phyloP scores from a whole-genome alignment of 768 basidiomycete genomes.

The Lactarius evosmus region DNA sequence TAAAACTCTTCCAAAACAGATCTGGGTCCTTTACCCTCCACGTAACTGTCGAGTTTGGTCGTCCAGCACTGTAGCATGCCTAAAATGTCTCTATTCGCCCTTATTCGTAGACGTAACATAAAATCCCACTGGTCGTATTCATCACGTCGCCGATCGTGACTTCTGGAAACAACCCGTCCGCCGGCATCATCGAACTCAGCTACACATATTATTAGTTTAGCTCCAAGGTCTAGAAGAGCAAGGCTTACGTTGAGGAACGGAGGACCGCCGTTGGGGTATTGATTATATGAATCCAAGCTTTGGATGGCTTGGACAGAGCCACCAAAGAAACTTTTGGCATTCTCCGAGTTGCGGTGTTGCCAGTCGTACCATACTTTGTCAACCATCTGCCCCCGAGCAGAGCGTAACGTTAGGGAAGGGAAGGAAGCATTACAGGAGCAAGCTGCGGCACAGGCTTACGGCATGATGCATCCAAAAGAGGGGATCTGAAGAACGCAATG shows the following conservation, averaged over 20 bases:
- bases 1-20: no score
- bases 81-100: no score
- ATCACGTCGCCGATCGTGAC: slow-evolving; percentile 33
- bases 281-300: slow-evolving; percentile 26
- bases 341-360: slow-evolving; percentile 33
- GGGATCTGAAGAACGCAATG: slow-evolving; percentile 31
- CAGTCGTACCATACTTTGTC: slow-evolving; percentile 41
- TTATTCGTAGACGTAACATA: slow-evolving; percentile 40
- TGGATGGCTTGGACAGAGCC: slow-evolving; percentile 34
- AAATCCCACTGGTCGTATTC: slow-evolving; percentile 33
- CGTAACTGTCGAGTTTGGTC: no score
- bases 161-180: slow-evolving; percentile 33
- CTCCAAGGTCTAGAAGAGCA: neutral
- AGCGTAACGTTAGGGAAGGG: neutral
- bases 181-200: slow-evolving; percentile 33
- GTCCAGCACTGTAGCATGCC: no score
- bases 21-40: no score
- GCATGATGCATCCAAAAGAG: slow-evolving; percentile 39
- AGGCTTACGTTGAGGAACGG: slow-evolving; percentile 31
- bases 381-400: slow-evolving; percentile 32
- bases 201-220: slow-evolving; percentile 3
- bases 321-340: slow-evolving; percentile 34
- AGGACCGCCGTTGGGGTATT: slow-evolving; percentile 32
- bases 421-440: neutral
- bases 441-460: slow-evolving; percentile 26